Base-by-base conservation (phyloP, 495 filamentous ascomycete genomes). In the Ramalina intermedia region DNA sequence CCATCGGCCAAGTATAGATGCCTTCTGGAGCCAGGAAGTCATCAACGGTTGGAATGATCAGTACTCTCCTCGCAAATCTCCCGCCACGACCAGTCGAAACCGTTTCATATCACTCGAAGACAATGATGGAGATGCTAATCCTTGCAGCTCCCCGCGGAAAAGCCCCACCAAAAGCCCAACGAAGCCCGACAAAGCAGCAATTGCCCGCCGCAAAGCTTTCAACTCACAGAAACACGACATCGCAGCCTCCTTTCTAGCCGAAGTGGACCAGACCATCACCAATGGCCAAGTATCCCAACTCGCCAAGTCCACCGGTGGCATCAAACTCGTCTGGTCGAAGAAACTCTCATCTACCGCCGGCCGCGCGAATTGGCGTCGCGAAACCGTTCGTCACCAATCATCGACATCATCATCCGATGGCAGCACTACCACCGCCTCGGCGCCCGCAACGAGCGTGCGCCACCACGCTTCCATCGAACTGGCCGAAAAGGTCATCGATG, bases 321-420 rank as follows among this genome's bases (percentile, higher is more conserved):
- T 96, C 27, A 74, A 72, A 40, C 72, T 96, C 39, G 61, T 74
- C 37, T 98, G 91, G 91, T 84, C 73, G 56, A 89, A 87, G 51
- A 89, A 76, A 14, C 77, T 98, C 24, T 79, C 79, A 45, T 85
- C 80, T 4, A 96, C 91, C 2, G 91, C 91, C 26, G 91, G 91
- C 1, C 75, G 85, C 27, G 90, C 90, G 20, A 81, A 77, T 54
- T 94, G 87, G 87, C 81, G 73, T 53, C 71, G 74, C 18, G 80
- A 82, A 58, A 72, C 67, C 18, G 58, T 75, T 4, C 67, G 62
- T 47, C 59, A 60, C 14, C 52, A 53, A 33, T 9, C 29, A 33
- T 33, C 29, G 6, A 1, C 29, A 9, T 33, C 29, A 33, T 33
- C 29, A 33, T 41, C 21, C 14, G 39, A 41, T 14, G 51, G 55